Percentiles rank a stretch among this genome's conserved stretches.
These are phyloP conservation scores for Pythium oligandrum DNA, from an alignment of 352 stramenopile species.

Conservation along the genomic window DNA sequence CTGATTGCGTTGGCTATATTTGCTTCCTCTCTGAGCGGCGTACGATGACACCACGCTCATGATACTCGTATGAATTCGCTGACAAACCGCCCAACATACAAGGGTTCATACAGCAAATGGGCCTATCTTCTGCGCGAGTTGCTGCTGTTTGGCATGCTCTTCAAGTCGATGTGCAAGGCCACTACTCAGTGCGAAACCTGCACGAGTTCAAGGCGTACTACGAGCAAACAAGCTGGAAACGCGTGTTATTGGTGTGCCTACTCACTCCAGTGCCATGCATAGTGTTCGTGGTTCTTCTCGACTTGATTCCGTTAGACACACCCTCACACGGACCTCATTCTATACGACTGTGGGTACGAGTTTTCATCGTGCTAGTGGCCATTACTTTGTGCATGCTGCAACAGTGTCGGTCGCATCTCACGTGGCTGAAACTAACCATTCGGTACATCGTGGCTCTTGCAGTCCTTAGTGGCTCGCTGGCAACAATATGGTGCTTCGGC, in stretches of 20 bases:
- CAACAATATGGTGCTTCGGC: not conserved
- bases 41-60: too few species aligned
- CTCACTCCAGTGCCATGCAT: conserved; percentile 21
- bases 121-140: too few species aligned
- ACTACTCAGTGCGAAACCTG: conserved; percentile 22
- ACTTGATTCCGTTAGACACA: conserved; percentile 20
- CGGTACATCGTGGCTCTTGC: not conserved
- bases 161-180: conserved; percentile 25
- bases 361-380: not conserved
- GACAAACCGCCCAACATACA: too few species aligned
- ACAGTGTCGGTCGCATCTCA: conserved; percentile 2
- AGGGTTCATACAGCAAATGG: too few species aligned
- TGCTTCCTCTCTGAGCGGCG: too few species aligned
- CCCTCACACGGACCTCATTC: conserved; percentile 1
- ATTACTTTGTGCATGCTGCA: not conserved
- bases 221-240: not conserved
- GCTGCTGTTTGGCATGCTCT: conserved; percentile 3
- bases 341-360: conserved; percentile 1
- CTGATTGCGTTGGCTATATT: too few species aligned
- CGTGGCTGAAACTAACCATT: not conserved
- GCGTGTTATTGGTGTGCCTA: conserved; percentile 1
- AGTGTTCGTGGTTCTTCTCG: conserved; percentile 8
- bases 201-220: conserved; percentile 15
- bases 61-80: too few species aligned
- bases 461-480: not conserved